Evolutionary conservation across 2,329 filamentous ascomycete genomes (phyloP).

Genomic region (Remersonia thermophila): DNA sequence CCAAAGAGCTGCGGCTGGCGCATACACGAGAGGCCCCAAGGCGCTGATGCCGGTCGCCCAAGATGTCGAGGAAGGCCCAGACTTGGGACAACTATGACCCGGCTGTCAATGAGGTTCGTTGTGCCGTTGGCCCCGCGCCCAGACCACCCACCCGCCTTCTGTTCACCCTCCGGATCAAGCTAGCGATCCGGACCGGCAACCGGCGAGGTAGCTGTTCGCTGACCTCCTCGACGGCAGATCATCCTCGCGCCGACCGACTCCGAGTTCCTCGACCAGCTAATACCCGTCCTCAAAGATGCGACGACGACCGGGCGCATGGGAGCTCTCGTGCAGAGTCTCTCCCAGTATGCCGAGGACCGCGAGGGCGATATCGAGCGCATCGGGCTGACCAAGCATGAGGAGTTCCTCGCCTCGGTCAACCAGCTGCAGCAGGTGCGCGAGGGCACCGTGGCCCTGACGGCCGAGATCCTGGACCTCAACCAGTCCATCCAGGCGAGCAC

Average conservation of each 20-base stretch:
- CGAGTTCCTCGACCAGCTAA: constrained; percentile 91
- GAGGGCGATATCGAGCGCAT: constrained; percentile 89
- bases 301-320: constrained; percentile 60
- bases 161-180: neutral
- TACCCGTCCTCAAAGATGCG: constrained; percentile 87
- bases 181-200: neutral
- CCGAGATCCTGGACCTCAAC: constrained; percentile 84
- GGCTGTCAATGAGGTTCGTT: constrained; percentile 32
- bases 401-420: constrained; percentile 88
- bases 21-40: no score
- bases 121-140: neutral
- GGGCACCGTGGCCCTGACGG: constrained; percentile 75
- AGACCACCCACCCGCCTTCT: neutral
- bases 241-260: constrained; percentile 82
- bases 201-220: no score
- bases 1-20: no score
- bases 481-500: constrained; percentile 92
- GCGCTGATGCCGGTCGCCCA: neutral
- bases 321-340: constrained; percentile 64
- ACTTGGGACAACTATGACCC: constrained; percentile 35
- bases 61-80: constrained; percentile 34
- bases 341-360: constrained; percentile 71
- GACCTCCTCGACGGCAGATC: constrained; percentile 44
- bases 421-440: constrained; percentile 86
- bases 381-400: constrained; percentile 90